phyloP scores from a whole-genome alignment of 306 rosid genomes.

The Cotoneaster glaucophyllus region DNA sequence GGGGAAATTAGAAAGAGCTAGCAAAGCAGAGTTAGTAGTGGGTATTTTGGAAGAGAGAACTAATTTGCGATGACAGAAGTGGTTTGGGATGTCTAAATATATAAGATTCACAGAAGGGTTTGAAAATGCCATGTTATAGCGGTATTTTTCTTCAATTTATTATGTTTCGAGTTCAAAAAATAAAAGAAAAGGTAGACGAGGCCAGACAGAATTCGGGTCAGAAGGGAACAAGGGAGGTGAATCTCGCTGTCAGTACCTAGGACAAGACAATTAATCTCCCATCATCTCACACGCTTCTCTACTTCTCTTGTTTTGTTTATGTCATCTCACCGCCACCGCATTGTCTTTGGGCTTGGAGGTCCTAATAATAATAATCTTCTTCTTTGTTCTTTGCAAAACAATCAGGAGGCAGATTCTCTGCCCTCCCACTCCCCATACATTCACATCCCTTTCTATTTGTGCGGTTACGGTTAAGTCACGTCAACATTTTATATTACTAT shows the following conservation, averaged over 20 bases:
- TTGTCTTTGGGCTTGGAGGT: not conserved
- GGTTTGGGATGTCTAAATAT: conserved; percentile 3
- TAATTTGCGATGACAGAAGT: too few relatives aligned
- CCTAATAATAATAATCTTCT: not conserved
- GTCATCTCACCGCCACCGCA: not conserved
- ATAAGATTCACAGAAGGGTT: conserved; percentile 12
- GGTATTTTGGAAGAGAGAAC: not conserved
- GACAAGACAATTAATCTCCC: not conserved
- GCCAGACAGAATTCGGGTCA: conserved; percentile 20
- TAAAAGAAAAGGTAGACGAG: not conserved
- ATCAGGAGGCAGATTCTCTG: too few relatives aligned
- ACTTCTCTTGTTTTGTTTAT: not conserved
- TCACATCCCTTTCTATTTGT: too few relatives aligned
- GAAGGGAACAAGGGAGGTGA: conserved; percentile 31
- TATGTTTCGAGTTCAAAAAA: too few relatives aligned
- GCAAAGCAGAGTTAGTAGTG: not conserved
- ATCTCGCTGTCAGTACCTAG: conserved; percentile 20
- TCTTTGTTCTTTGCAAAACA: too few relatives aligned
- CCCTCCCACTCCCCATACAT: too few relatives aligned
- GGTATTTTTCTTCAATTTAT: too few relatives aligned
- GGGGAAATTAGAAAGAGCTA: not conserved
- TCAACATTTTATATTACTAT: too few relatives aligned
- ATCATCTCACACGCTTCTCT: not conserved
- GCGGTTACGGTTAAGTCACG: too few relatives aligned
- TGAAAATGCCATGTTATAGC: too few relatives aligned